Percentiles rank a stretch among this genome's conserved stretches.
Conservation (phyloP, 2,329 filamentous ascomycete species). For the Hirsutella rhossiliensis region DNA sequence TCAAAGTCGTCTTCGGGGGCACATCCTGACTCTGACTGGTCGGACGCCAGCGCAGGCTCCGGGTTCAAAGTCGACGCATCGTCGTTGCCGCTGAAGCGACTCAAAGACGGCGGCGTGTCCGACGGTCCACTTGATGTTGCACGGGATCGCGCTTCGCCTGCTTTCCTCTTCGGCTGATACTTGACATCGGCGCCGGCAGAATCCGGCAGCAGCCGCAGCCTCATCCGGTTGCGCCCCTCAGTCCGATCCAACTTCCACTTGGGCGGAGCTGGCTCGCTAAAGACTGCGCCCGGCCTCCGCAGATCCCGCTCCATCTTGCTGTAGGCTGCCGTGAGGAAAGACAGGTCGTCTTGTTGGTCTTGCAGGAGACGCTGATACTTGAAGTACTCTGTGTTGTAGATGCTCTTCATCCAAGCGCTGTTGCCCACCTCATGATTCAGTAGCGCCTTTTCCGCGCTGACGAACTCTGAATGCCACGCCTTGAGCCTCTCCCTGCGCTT, state of each 20-base stretch:
- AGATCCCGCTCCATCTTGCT: slow-evolving; percentile 69
- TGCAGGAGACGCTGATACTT: slow-evolving; percentile 84
- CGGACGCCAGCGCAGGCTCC: slow-evolving; percentile 11
- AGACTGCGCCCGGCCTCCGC: slow-evolving; percentile 67
- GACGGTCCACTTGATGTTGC: slow-evolving; percentile 8
- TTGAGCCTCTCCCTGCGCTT: slow-evolving; percentile 76
- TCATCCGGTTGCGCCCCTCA: slow-evolving; percentile 91
- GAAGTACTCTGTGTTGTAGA: slow-evolving; percentile 81
- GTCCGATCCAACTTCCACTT: slow-evolving; percentile 95
- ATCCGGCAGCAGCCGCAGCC: slow-evolving; percentile 75
- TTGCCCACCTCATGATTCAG: slow-evolving; percentile 79
- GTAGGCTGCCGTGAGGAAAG: slow-evolving; percentile 65
- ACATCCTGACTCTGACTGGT: slow-evolving; percentile 12
- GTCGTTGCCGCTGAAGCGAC: slow-evolving; percentile 9
- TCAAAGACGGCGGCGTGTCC: slow-evolving; percentile 7
- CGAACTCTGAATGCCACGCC: slow-evolving; percentile 63
- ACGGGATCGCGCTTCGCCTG: slow-evolving; percentile 27
- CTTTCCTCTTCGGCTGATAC: slow-evolving; percentile 75
- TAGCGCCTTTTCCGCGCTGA: slow-evolving; percentile 57
- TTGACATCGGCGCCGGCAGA: slow-evolving; percentile 53
- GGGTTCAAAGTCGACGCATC: slow-evolving; percentile 9
- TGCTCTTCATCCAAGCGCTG: slow-evolving; percentile 88
- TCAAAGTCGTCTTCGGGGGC: slow-evolving; percentile 81
- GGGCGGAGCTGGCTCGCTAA: slow-evolving; percentile 48
- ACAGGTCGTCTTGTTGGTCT: slow-evolving; percentile 83